Base-by-base conservation (phyloP, 768 basidiomycete genomes). In the Amanita phalloides region DNA sequence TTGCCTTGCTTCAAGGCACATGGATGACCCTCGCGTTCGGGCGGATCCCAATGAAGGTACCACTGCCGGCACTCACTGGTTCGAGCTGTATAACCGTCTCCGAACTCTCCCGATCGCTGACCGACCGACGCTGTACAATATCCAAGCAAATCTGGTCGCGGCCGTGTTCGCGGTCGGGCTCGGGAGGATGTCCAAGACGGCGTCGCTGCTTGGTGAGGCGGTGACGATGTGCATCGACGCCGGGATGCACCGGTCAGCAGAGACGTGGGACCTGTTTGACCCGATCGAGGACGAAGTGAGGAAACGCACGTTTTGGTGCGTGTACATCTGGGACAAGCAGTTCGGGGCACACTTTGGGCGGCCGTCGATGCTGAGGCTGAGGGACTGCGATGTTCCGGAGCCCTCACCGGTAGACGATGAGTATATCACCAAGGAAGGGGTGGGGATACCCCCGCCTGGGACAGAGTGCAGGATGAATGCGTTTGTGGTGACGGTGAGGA, bases 301-400 rank as follows among this genome's bases (percentile, higher is more conserved):
- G 53, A 95, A 94, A 66, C 82, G 92, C 58, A 95, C 93, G 0
- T 96, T 96, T 66, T 96, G 92, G 91, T 90, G 90, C 54, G 90
- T 94, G 25, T 96, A 95, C 67, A 77, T 90, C 46, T 95, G 93
- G 93, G 93, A 96, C 68, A 95, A 96, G 68, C 92, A 94, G 61
- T 80, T 92, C 6, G 73, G 81, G 9, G 86, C 88, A 53, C 86
- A 90, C 65, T 94, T 95, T 63, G 92, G 93, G 23, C 74, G 92
- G 23, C 92, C 92, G 30, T 82, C 91, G 2, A 78, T 93, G 73
- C 75, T 96, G 57, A 78, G 91, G 43, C 67, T 94, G 55, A 76
- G 89, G 55, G 92, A 95, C 62, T 93, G 90, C 66, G 92, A 96
- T 61, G 86, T 93, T n/a, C 76, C 81, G 4, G 93, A 94, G 63